phyloP scores from a whole-genome alignment of 2,329 filamentous ascomycete species.

The Aspergillus nomiae region DNA sequence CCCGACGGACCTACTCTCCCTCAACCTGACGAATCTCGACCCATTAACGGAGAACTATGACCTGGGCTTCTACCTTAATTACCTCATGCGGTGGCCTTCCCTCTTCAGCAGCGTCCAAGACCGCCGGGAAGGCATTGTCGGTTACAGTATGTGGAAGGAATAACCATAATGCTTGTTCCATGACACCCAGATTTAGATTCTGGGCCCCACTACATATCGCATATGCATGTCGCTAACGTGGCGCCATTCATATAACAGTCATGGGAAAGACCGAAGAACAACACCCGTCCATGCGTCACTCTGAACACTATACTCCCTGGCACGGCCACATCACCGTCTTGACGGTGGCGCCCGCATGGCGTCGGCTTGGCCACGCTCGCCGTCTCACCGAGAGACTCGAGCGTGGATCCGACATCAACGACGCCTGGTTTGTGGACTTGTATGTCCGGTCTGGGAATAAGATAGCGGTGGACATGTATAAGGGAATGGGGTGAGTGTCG shows the following conservation, averaged over 20 bases:
- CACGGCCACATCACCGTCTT: slow-evolving; percentile 97
- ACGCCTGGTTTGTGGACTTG: slow-evolving; percentile 93
- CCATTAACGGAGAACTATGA: slow-evolving; percentile 98
- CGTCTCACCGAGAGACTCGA: slow-evolving; percentile 81
- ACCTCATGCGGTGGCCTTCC: slow-evolving; percentile 92
- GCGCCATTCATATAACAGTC: slow-evolving; percentile 56
- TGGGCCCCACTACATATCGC: neutral
- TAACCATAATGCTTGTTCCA: neutral
- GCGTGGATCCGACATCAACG: slow-evolving; percentile 74
- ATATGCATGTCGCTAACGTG: neutral
- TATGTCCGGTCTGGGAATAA: slow-evolving; percentile 89
- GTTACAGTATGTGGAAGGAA: slow-evolving; percentile 70
- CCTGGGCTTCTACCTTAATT: slow-evolving; percentile 91
- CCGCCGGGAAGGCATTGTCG: slow-evolving; percentile 82
- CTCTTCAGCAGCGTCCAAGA: slow-evolving; percentile 93
- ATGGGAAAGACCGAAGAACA: slow-evolving; percentile 97
- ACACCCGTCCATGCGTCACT: slow-evolving; percentile 70
- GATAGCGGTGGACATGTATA: slow-evolving; percentile 85
- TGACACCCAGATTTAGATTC: slow-evolving; percentile 5
- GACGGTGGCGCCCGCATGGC: slow-evolving; percentile 83
- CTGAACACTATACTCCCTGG: slow-evolving; percentile 95
- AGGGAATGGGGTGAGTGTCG: slow-evolving; percentile 71
- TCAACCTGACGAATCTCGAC: slow-evolving; percentile 95
- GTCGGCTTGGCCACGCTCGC: slow-evolving; percentile 83
- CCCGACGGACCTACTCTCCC: slow-evolving; percentile 79